These are phyloP conservation scores for Prototheca wickerhamii DNA, from an alignment of 163 green algal genomes.

Conservation along the genomic window DNA sequence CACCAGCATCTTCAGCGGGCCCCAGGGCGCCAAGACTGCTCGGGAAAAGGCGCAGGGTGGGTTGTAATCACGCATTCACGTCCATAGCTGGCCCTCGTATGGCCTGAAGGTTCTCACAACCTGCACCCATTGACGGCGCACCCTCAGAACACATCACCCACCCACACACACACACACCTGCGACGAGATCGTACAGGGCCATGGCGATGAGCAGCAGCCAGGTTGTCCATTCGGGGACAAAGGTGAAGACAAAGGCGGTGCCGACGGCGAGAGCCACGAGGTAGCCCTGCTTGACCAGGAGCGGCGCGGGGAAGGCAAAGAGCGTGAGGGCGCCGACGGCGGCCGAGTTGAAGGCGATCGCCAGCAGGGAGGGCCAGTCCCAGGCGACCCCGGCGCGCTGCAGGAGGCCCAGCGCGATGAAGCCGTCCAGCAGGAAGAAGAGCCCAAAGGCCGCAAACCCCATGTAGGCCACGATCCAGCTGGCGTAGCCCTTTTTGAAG, in stretches of 20 bases:
- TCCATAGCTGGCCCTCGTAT: too few species aligned
- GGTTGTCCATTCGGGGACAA: constrained; percentile 91
- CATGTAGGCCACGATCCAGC: constrained; percentile 93
- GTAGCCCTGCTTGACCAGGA: constrained; percentile 85
- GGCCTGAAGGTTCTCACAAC: too few species aligned
- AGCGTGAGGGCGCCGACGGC: constrained; percentile 71
- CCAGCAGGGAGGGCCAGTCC: constrained; percentile 73
- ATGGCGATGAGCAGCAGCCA: constrained; percentile 91
- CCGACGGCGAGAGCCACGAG: constrained; percentile 62
- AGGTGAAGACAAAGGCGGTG: constrained; percentile 91
- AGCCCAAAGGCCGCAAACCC: constrained; percentile 87
- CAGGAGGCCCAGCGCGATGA: constrained; percentile 62
- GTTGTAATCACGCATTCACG: background rate
- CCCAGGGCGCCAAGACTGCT: constrained; percentile 77
- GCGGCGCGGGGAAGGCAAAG: constrained; percentile 80
- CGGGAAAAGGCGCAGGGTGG: background rate
- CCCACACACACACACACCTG: constrained; percentile 1
- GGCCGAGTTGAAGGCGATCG: constrained; percentile 89
- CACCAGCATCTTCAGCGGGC: constrained; percentile 84
- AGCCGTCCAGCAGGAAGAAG: constrained; percentile 84
- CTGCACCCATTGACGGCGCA: background rate
- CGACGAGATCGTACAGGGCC: constrained; percentile 87
- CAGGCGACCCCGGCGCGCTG: constrained; percentile 48
- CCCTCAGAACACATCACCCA: background rate
- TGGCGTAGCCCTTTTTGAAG: constrained; percentile 86